Percentiles rank a stretch among this genome's conserved stretches.
Conservation (phyloP, 345 rosid genomes). For the sweet orange (Citrus sinensis) region DVS_A1.0 CM039163.1:20117001-20117500, state of each 20-base stretch:
- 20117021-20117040: slow-evolving; percentile 39
- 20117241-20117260: slow-evolving; percentile 33
- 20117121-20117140: slow-evolving; percentile 34
- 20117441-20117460: no score
- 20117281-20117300: slow-evolving; percentile 56
- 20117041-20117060: slow-evolving; percentile 50
- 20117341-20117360: slow-evolving; percentile 44
- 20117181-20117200: slow-evolving; percentile 38
- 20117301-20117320: slow-evolving; percentile 56
- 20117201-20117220: slow-evolving; percentile 28
- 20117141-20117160: slow-evolving; percentile 44
- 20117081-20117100: slow-evolving; percentile 46
- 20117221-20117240: slow-evolving; percentile 21
- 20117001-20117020: slow-evolving; percentile 40
- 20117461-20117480: slow-evolving; percentile 4
- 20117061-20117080: slow-evolving; percentile 53
- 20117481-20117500: slow-evolving; percentile 31
- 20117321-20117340: slow-evolving; percentile 44
- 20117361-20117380: slow-evolving; percentile 43
- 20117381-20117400: slow-evolving; percentile 33
- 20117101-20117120: slow-evolving; percentile 32
- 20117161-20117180: slow-evolving; percentile 42
- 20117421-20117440: background rate
- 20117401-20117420: slow-evolving; percentile 42
- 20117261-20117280: slow-evolving; percentile 41